Base-by-base conservation (phyloP, 306 rosid species). In the Vigna hirtella region DNA sequence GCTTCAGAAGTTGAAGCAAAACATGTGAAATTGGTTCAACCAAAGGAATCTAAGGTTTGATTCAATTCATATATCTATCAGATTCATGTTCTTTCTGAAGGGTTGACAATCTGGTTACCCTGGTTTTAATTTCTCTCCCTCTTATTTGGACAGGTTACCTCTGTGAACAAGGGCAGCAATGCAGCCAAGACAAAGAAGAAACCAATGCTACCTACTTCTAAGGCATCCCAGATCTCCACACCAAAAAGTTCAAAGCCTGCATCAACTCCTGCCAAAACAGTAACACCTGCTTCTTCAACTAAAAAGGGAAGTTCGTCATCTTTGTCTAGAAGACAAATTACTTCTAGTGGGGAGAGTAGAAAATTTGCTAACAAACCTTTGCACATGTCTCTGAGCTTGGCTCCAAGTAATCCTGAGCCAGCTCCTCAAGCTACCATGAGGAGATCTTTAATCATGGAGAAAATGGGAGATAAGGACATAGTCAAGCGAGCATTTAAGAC, bases 381-480 rank as follows among this genome's bases (percentile, higher is more conserved):
- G 83, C 91, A 88, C 79, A 77, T 88, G 91, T 92, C 98, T 45
- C 80, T 87, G 45, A 79, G 83, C 84, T 78, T 91, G 87, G 89
- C 83, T 70, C 85, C 94, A 61, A 74, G 83, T 70, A 86, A 83
- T 73, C 82, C 82, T 22, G 82, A 74, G 73, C 85, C 90, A 65
- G 76, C 86, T 72, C 82, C 96, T 62, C 85, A 40, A 26, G 69
- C 77, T 20, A 70, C 87, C 13, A 42, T 85, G 86, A 84, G 96
- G 81, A 92, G 85, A 76, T 88, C 97, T 70, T 79, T 81, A 58
- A 85, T 95, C 38, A 92, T 95, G 97, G 97, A 95, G 89, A 86
- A 76, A 62, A 95, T 93, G 98, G 98, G 93, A 67, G 98, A 95
- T 75, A 92, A 92, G 86, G 98, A 92, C 79, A 92, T 92, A 59